Evolutionary conservation across 2,329 filamentous ascomycete genomes (phyloP).

Genomic region (Penicillium brasilianum): DNA sequence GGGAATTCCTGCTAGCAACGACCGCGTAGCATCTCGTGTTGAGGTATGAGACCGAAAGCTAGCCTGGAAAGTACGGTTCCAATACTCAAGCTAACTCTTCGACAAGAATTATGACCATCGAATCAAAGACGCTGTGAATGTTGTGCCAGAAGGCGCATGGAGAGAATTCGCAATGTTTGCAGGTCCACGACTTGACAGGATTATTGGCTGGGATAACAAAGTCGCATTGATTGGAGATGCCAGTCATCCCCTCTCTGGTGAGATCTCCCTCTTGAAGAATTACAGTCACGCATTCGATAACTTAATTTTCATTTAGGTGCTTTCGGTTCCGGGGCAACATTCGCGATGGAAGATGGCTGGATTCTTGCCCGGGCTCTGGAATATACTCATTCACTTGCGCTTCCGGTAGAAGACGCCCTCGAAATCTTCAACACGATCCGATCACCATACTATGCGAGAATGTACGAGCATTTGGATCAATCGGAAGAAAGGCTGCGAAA

Average conservation of each 20-base stretch:
- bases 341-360: conserved; percentile 55
- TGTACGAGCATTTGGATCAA: conserved; percentile 36
- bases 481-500: conserved; percentile 21
- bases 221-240: conserved; percentile 61
- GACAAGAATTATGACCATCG: conserved; percentile 49
- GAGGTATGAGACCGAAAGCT: conserved; percentile 18
- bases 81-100: background rate
- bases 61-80: background rate
- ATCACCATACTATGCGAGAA: conserved; percentile 48
- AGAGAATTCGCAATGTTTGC: conserved; percentile 56
- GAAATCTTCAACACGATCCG: conserved; percentile 47
- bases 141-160: conserved; percentile 50
- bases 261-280: background rate
- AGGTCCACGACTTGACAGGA: conserved; percentile 49
- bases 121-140: conserved; percentile 46
- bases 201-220: conserved; percentile 49
- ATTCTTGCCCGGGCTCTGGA: conserved; percentile 47
- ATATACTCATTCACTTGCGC: conserved; percentile 19
- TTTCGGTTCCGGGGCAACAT: conserved; percentile 53
- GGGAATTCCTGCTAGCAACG: conserved; percentile 24
- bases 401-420: conserved; percentile 37
- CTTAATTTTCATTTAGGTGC: conserved; percentile 33
- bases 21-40: conserved; percentile 32
- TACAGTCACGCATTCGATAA: rapidly evolving
- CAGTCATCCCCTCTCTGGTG: conserved; percentile 59